A percentile compares a stretch with the other conserved stretches of the same genome.
Evolutionary conservation across 73 alveolate species (phyloP).

Genomic region (Paramecium caudatum): DNA sequence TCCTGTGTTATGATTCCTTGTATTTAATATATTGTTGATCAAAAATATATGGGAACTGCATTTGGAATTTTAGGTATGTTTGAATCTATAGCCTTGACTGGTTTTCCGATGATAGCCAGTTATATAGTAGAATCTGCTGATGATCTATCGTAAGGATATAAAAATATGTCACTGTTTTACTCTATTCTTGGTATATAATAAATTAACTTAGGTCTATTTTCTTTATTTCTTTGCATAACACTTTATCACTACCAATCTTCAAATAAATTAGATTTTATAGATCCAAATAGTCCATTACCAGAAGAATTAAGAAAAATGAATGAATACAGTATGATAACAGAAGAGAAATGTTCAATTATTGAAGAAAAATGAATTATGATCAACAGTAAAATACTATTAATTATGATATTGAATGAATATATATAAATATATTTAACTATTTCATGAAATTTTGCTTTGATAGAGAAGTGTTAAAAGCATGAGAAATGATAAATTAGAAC

Average conservation of each 20-base stretch:
- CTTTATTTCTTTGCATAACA: conserved; percentile 8
- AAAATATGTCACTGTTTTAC: conserved; percentile 58
- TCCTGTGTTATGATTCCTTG: conserved; percentile 66
- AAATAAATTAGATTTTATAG: conserved; percentile 50
- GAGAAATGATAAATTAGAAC: neutral
- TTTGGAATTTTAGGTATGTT: conserved; percentile 66
- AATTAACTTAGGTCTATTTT: neutral
- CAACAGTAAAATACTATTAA: neutral
- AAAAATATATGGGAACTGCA: conserved; percentile 68
- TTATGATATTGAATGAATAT: neutral
- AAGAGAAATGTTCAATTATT: conserved; percentile 33
- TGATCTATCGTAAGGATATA: neutral
- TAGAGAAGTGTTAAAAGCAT: neutral
- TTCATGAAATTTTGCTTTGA: neutral
- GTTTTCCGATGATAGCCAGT: conserved; percentile 36
- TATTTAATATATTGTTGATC: conserved; percentile 45
- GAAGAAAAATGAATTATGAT: neutral
- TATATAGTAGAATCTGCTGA: conserved; percentile 43
- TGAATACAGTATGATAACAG: conserved; percentile 63
- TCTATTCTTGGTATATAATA: conserved; percentile 19
- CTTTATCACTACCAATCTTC: conserved; percentile 30
- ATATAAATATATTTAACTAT: too few species aligned
- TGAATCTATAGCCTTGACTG: conserved; percentile 15
- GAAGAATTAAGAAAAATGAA: conserved; percentile 31
- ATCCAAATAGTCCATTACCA: conserved; percentile 60